Conservation (phyloP, 2,329 filamentous ascomycete species). For the Cordyceps cateniannulata region DNA sequence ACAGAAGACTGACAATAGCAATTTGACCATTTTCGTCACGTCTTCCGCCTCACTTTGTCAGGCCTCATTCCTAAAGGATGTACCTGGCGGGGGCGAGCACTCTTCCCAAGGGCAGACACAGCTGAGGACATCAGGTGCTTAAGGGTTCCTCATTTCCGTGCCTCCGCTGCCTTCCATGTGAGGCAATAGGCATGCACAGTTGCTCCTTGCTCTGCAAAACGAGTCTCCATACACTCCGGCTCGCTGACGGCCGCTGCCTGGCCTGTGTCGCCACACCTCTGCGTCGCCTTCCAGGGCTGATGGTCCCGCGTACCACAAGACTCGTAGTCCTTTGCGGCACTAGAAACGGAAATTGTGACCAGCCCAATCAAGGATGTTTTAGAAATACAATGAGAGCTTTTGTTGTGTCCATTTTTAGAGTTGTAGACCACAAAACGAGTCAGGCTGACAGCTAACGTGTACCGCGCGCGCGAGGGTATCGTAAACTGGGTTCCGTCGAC, state of each 20-base stretch:
- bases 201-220: not conserved
- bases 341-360: not conserved
- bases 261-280: not conserved
- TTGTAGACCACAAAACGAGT: not conserved
- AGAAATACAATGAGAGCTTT: not conserved
- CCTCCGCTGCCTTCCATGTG: constrained; percentile 8
- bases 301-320: not conserved
- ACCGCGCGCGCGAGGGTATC: not conserved
- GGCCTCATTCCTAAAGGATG: not conserved
- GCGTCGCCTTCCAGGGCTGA: not conserved
- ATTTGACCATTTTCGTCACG: not conserved
- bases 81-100: not conserved
- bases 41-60: not conserved
- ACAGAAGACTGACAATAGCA: not conserved
- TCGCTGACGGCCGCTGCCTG: not conserved
- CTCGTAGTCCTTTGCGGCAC: not conserved
- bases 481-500: not conserved
- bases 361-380: not conserved
- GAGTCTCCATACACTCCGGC: not conserved
- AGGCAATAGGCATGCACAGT: constrained; percentile 4
- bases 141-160: not conserved
- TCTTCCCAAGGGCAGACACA: not conserved
- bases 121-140: not conserved
- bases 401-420: not conserved
- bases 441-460: not conserved